Conservation (phyloP, 2,329 filamentous ascomycete species). For the Fusarium proliferatum region DNA sequence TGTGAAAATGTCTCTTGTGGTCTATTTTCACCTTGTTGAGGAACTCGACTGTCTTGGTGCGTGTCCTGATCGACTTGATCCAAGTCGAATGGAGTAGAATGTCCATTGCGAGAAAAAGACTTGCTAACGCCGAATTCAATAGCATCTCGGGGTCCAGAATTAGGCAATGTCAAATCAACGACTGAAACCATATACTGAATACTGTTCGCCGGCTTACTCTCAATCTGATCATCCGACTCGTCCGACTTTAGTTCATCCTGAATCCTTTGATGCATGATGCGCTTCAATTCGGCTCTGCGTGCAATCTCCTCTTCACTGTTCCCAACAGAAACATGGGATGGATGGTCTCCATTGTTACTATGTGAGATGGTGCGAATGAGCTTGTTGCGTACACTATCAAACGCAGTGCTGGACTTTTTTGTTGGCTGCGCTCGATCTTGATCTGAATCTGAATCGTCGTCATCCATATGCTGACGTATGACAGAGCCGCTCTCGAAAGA, state of each 20-base stretch:
- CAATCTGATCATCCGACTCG: slow-evolving; percentile 50
- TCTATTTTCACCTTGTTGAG: not conserved
- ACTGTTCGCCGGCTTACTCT: slow-evolving; percentile 43
- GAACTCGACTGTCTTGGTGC: not conserved
- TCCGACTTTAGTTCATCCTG: slow-evolving; percentile 66
- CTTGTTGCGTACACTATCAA: slow-evolving; percentile 59
- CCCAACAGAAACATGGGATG: slow-evolving; percentile 56
- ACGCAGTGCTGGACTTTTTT: slow-evolving; percentile 52
- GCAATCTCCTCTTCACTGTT: slow-evolving; percentile 64
- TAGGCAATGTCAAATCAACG: slow-evolving; percentile 46
- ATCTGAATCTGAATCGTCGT: slow-evolving; percentile 57
- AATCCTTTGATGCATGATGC: slow-evolving; percentile 67
- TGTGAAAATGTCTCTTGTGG: not conserved
- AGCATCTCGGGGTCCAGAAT: slow-evolving; percentile 60
- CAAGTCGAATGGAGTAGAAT: not conserved
- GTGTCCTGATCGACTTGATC: slow-evolving; percentile 5
- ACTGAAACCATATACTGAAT: slow-evolving; percentile 42
- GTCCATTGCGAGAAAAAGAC: slow-evolving; percentile 1
- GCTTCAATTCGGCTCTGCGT: slow-evolving; percentile 65
- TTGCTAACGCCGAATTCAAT: slow-evolving; percentile 56
- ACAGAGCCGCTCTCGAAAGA: slow-evolving; percentile 3
- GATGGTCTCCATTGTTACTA: slow-evolving; percentile 54
- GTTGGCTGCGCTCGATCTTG: slow-evolving; percentile 42
- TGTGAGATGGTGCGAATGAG: slow-evolving; percentile 60
- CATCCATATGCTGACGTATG: slow-evolving; percentile 45